Percentiles rank a stretch among this genome's conserved stretches.
phyloP scores from a whole-genome alignment of 2,329 filamentous ascomycete species.

The Gliomastix tumulicola region DNA sequence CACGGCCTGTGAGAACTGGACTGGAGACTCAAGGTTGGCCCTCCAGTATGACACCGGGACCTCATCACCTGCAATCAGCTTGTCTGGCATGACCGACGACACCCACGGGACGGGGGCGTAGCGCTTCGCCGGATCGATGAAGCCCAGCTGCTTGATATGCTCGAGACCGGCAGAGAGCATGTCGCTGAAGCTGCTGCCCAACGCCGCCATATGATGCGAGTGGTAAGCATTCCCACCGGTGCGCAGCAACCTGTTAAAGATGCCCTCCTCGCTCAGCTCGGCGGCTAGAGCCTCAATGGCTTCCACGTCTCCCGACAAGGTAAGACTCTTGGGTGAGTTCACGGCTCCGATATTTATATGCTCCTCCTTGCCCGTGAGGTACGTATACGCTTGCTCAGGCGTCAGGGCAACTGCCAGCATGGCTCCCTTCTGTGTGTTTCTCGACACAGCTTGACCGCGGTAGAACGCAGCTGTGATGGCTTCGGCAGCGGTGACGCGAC shows the following conservation, averaged over 20 bases:
- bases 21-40: constrained; percentile 8
- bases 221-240: constrained; percentile 12
- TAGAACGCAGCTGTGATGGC: constrained; percentile 11
- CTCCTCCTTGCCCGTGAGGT: constrained; percentile 7
- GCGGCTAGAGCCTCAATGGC: constrained; percentile 6
- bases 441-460: constrained; percentile 8
- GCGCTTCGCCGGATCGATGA: background rate
- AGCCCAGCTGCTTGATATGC: background rate
- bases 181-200: constrained; percentile 3
- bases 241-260: constrained; percentile 10
- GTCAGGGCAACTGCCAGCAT: constrained; percentile 15
- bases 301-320: constrained; percentile 11
- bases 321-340: constrained; percentile 14
- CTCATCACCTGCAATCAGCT: constrained; percentile 2
- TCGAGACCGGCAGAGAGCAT: background rate
- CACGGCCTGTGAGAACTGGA: constrained; percentile 6
- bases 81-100: constrained; percentile 20
- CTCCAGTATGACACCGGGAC: constrained; percentile 6
- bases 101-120: background rate
- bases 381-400: constrained; percentile 4
- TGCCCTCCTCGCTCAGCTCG: constrained; percentile 4
- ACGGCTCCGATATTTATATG: constrained; percentile 12
- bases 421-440: constrained; percentile 4
- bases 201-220: constrained; percentile 10
- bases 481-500: constrained; percentile 4